Evolutionary conservation across 1,284 basidiomycete species (phyloP).

Genomic region (Agroathelia rolfsii): DNA sequence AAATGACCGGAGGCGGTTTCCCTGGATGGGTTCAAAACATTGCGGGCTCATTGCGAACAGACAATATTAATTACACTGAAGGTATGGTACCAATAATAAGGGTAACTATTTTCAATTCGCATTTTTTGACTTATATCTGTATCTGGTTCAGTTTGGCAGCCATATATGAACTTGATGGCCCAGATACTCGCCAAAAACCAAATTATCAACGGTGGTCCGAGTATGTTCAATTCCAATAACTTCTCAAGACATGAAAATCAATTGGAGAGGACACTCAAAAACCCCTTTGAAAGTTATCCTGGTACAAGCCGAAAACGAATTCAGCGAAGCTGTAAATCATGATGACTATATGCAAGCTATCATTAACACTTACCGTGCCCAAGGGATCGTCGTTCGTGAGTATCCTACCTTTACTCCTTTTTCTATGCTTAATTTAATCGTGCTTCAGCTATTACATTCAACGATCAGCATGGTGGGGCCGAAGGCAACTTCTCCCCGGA

Average conservation of each 20-base stretch:
- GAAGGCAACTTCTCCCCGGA: slow-evolving; percentile 36
- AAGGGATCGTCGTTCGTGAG: slow-evolving; percentile 39
- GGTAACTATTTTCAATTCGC: slow-evolving; percentile 3
- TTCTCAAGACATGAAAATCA: no score
- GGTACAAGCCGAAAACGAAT: slow-evolving; percentile 53
- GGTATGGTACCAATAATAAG: slow-evolving; percentile 15
- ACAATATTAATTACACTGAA: slow-evolving; percentile 36
- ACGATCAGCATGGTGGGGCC: slow-evolving; percentile 36
- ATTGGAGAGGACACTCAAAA: no score
- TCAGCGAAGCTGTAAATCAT: slow-evolving; percentile 28
- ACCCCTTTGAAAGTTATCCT: slow-evolving; percentile 35
- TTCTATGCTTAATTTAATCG: slow-evolving; percentile 1
- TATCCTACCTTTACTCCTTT: slow-evolving; percentile 6
- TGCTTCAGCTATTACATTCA: slow-evolving; percentile 31
- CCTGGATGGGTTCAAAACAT: slow-evolving; percentile 44
- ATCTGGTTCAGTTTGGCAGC: slow-evolving; percentile 35
- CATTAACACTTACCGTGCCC: slow-evolving; percentile 33
- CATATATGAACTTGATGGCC: slow-evolving; percentile 41
- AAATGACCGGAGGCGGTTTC: slow-evolving; percentile 49
- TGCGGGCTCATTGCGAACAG: slow-evolving; percentile 35
- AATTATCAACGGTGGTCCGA: slow-evolving; percentile 40
- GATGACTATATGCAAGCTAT: slow-evolving; percentile 41
- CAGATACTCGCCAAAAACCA: slow-evolving; percentile 41
- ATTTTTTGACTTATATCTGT: no score
- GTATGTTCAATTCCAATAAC: slow-evolving; percentile 17